These are phyloP conservation scores for Sherardia arvensis DNA, from an alignment of 257 asterid genomes.

Conservation along the genomic window DNA sequence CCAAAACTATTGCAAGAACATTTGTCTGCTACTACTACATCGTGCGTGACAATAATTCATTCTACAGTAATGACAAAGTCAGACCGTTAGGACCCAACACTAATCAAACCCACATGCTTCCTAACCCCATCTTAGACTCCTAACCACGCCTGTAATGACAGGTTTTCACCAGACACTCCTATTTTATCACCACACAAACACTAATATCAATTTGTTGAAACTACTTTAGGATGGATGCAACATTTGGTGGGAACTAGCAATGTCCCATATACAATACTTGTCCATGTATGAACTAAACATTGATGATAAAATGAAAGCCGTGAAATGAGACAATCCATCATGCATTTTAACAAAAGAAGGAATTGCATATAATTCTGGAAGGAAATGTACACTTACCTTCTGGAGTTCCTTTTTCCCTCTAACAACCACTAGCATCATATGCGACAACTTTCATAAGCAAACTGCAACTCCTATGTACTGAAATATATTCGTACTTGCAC, in stretches of 20 bases:
- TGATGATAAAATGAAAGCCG: not conserved
- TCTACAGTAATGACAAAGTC: not conserved
- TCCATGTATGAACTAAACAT: slow-evolving; percentile 5
- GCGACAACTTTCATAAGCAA: not conserved
- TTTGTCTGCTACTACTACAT: not conserved
- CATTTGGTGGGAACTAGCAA: not conserved
- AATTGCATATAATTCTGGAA: not conserved
- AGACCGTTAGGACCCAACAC: slow-evolving; percentile 4
- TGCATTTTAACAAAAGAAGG: not conserved
- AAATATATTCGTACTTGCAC: not conserved
- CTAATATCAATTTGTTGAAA: not conserved
- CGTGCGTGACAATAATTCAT: slow-evolving; percentile 4
- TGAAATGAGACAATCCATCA: not conserved
- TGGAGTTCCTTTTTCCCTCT: not conserved
- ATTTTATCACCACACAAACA: not conserved
- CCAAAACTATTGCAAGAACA: slow-evolving; percentile 2
- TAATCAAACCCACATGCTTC: slow-evolving; percentile 2
- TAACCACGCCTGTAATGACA: not conserved
- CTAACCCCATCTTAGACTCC: not conserved
- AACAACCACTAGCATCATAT: not conserved
- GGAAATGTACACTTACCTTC: not conserved
- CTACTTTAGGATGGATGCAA: not conserved
- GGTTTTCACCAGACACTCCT: not conserved
- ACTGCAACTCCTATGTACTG: not conserved
- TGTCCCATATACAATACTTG: not conserved